phyloP scores from a whole-genome alignment of 257 asterid species.

The Eustoma russellianum region DNA sequence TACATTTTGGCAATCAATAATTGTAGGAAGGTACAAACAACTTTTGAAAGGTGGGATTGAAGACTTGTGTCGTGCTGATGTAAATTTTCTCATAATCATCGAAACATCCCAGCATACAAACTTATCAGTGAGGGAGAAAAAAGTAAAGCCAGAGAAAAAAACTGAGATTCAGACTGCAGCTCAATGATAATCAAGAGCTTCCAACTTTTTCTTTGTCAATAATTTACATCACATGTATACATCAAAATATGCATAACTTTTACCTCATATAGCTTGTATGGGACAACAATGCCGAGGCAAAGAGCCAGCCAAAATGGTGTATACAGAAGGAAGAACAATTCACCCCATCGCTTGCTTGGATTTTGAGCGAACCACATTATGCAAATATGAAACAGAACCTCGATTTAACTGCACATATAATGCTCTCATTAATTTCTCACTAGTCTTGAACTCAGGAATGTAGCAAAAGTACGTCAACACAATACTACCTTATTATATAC shows the following conservation, averaged over 20 bases:
- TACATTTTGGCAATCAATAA: too few species aligned
- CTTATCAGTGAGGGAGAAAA: not conserved
- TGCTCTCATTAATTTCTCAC: too few species aligned
- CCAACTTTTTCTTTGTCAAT: not conserved
- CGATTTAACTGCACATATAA: too few species aligned
- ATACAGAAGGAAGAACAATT: slow-evolving; percentile 74
- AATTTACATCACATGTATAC: too few species aligned
- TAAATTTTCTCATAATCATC: too few species aligned
- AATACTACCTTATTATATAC: too few species aligned
- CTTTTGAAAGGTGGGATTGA: too few species aligned
- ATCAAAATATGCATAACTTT: not conserved
- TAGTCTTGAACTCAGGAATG: too few species aligned
- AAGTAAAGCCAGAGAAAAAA: too few species aligned
- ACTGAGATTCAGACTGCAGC: not conserved
- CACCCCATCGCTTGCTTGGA: slow-evolving; percentile 98
- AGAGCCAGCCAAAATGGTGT: slow-evolving; percentile 95
- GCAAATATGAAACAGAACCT: not conserved
- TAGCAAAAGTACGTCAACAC: too few species aligned
- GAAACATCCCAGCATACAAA: not conserved
- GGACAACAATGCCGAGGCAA: slow-evolving; percentile 85
- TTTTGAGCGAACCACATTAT: slow-evolving; percentile 64
- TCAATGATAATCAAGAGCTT: not conserved
- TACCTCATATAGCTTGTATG: slow-evolving; percentile 85
- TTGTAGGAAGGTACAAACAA: too few species aligned
- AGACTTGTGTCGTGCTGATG: too few species aligned